Conservation (phyloP, 2,329 filamentous ascomycete genomes). For the Cercospora sp. region DNA sequence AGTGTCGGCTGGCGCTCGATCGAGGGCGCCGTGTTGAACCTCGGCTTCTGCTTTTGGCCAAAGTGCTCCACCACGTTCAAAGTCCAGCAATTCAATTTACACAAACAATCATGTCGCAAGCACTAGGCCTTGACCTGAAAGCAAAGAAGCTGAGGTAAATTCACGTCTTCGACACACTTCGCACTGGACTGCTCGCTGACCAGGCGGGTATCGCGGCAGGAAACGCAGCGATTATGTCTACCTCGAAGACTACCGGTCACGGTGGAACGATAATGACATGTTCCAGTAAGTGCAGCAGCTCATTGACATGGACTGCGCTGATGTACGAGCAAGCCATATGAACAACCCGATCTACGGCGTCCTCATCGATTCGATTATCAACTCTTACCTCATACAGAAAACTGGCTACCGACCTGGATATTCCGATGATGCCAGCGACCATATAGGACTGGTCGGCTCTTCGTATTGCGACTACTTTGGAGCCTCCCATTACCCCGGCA, state of each 20-base stretch:
- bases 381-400: conserved; percentile 78
- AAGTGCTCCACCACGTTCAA: not conserved
- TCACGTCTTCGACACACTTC: too few species aligned
- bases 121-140: conserved; percentile 43
- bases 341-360: conserved; percentile 52
- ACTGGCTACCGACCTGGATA: conserved; percentile 69
- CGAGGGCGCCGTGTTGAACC: not conserved
- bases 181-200: not conserved
- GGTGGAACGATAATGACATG: conserved; percentile 96
- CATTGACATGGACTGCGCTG: not conserved
- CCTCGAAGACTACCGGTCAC: conserved; percentile 76
- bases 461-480: conserved; percentile 84
- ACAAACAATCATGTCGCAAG: conserved; percentile 38
- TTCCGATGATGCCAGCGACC: conserved; percentile 65
- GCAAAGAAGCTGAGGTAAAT: conserved; percentile 25
- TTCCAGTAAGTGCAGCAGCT: conserved; percentile 54
- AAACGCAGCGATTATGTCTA: conserved; percentile 73
- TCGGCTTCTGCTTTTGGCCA: conserved; percentile 1
- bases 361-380: conserved; percentile 77
- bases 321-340: conserved; percentile 51
- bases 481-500: conserved; percentile 71
- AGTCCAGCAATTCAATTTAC: not conserved
- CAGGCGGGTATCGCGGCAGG: not conserved
- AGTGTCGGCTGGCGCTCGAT: not conserved
- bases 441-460: conserved; percentile 82